These are phyloP conservation scores for Collybia mongolica DNA, from an alignment of 768 basidiomycete genomes.

Conservation along the genomic window DNA sequence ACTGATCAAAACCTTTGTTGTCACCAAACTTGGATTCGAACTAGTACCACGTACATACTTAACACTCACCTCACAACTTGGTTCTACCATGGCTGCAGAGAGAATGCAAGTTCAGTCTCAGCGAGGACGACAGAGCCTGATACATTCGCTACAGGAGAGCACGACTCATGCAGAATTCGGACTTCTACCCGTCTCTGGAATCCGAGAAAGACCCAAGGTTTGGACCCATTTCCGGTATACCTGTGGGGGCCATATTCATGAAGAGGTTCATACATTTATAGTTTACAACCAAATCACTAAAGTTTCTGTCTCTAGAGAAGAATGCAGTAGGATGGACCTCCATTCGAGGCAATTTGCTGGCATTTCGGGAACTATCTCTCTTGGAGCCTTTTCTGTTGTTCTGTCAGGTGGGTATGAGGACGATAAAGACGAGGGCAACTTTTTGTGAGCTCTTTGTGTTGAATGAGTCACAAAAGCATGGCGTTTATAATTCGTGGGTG, in stretches of 20 bases:
- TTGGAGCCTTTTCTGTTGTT: conserved; percentile 40
- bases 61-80: background rate
- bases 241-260: no score
- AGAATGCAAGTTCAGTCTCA: no score
- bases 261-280: no score
- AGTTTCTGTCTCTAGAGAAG: no score
- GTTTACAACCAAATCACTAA: no score
- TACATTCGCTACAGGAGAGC: conserved; percentile 15
- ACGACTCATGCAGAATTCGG: conserved; percentile 16
- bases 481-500: background rate
- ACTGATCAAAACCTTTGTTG: background rate
- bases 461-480: background rate
- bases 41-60: background rate
- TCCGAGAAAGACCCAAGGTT: no score
- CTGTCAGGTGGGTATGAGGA: conserved; percentile 40
- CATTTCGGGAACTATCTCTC: conserved; percentile 25
- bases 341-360: conserved; percentile 30
- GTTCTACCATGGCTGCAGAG: no score
- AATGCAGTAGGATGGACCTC: conserved; percentile 8
- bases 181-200: conserved; percentile 14
- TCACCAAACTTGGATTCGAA: no score
- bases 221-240: conserved; percentile 9
- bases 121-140: background rate
- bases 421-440: conserved; percentile 36
- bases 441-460: conserved; percentile 25